phyloP scores from a whole-genome alignment of 2,329 filamentous ascomycete genomes.

The Pyricularia sp. region DNA sequence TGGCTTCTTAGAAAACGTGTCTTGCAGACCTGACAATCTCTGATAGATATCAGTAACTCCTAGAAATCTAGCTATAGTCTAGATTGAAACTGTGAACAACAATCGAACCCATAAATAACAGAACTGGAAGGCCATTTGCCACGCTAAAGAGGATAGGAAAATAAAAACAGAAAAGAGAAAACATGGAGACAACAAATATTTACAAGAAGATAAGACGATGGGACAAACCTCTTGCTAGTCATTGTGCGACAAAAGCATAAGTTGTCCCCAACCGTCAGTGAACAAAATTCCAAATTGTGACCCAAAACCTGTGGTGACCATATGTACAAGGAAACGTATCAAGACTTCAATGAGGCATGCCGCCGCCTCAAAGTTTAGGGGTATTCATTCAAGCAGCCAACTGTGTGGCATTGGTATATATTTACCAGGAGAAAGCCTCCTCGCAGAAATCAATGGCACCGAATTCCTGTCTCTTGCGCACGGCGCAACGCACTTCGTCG shows the following conservation, averaged over 20 bases:
- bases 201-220: slow-evolving; percentile 1
- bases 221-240: neutral
- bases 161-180: neutral
- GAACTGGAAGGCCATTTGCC: neutral
- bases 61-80: neutral
- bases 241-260: neutral
- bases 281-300: neutral
- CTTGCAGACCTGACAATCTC: neutral
- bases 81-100: neutral
- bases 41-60: neutral
- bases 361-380: neutral
- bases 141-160: neutral
- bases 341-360: neutral
- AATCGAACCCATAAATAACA: neutral
- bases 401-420: neutral
- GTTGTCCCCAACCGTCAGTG: neutral
- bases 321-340: neutral
- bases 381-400: neutral
- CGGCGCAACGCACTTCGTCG: slow-evolving; percentile 63
- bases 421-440: slow-evolving; percentile 60
- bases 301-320: neutral
- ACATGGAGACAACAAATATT: neutral
- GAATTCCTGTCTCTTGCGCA: slow-evolving; percentile 52
- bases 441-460: slow-evolving; percentile 70
- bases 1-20: neutral